phyloP scores from a whole-genome alignment of 805 yeast genomes.

The Blastobotrys attinorum region DNA sequence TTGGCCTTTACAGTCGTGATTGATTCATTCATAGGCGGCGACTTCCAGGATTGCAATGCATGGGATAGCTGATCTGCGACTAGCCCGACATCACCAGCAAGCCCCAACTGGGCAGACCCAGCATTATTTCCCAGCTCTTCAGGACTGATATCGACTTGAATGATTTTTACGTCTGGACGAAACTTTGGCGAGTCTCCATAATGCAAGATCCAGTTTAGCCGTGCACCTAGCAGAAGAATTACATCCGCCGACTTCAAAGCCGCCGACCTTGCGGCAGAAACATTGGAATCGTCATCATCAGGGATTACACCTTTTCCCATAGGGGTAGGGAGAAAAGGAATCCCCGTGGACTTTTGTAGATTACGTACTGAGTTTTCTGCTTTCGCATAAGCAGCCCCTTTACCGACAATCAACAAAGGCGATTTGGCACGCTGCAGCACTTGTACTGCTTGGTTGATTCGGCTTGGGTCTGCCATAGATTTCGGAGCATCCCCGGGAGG shows the following conservation, averaged over 20 bases:
- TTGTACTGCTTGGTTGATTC: conserved; percentile 32
- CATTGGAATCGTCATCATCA: conserved; percentile 41
- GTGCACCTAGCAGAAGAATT: conserved; percentile 52
- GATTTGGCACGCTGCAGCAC: conserved; percentile 31
- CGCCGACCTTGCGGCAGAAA: conserved; percentile 57
- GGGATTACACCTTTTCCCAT: conserved; percentile 70
- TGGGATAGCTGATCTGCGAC: conserved; percentile 32
- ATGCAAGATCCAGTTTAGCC: conserved; percentile 69
- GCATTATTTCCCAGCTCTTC: conserved; percentile 47
- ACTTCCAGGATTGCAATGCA: conserved; percentile 29
- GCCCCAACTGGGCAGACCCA: conserved; percentile 32
- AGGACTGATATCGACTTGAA: conserved; percentile 49
- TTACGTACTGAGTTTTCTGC: conserved; percentile 34
- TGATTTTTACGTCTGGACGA: conserved; percentile 36
- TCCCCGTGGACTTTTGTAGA: conserved; percentile 35
- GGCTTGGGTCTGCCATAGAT: conserved; percentile 30
- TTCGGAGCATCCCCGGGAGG: conserved; percentile 31
- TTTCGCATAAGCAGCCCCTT: conserved; percentile 49
- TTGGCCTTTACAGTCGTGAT: conserved; percentile 22
- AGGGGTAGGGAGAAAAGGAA: conserved; percentile 65
- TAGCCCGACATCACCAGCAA: conserved; percentile 48
- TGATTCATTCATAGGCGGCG: conserved; percentile 26
- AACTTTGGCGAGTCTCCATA: conserved; percentile 55
- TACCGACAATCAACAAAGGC: conserved; percentile 57
- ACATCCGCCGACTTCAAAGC: conserved; percentile 53